A percentile compares a stretch with the other conserved stretches of the same genome.
phyloP scores from a whole-genome alignment of 768 basidiomycete species.

The Tulasnella sp. region DNA sequence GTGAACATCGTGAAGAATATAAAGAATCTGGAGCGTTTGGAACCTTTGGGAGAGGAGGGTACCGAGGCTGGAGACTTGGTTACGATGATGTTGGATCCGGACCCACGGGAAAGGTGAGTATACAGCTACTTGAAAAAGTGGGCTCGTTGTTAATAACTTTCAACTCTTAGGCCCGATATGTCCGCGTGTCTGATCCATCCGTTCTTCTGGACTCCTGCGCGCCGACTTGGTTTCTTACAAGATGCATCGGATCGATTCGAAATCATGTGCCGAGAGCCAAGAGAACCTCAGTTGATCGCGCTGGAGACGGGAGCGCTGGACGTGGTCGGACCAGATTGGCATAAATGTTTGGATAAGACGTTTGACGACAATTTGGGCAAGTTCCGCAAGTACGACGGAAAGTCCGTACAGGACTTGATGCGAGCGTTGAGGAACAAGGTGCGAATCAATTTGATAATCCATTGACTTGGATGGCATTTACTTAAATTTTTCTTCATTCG shows the following conservation, averaged over 20 bases:
- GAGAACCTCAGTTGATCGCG: conserved; percentile 57
- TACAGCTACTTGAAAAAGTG: neutral
- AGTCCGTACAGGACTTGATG: conserved; percentile 81
- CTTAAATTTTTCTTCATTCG: neutral
- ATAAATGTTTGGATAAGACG: conserved; percentile 67
- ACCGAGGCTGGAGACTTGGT: conserved; percentile 83
- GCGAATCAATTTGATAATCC: too few relatives aligned
- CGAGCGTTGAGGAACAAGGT: conserved; percentile 95
- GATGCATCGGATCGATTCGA: conserved; percentile 97
- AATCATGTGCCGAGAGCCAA: conserved; percentile 90
- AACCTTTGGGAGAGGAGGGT: conserved; percentile 84
- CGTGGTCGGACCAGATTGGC: conserved; percentile 90
- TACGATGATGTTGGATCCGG: conserved; percentile 59
- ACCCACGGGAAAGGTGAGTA: conserved; percentile 61
- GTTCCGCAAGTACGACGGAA: conserved; percentile 92
- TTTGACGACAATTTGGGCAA: conserved; percentile 95
- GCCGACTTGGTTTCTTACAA: conserved; percentile 85
- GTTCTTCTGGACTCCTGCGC: conserved; percentile 89
- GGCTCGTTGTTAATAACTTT: conserved; percentile 6
- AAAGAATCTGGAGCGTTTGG: conserved; percentile 57
- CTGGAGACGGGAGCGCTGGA: conserved; percentile 58
- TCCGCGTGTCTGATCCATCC: conserved; percentile 82
- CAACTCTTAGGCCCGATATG: conserved; percentile 62
- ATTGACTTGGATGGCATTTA: neutral
- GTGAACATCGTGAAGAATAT: conserved; percentile 80